phyloP scores from a whole-genome alignment of 2,329 filamentous ascomycete genomes.

The Furcasterigmium sp. region DNA sequence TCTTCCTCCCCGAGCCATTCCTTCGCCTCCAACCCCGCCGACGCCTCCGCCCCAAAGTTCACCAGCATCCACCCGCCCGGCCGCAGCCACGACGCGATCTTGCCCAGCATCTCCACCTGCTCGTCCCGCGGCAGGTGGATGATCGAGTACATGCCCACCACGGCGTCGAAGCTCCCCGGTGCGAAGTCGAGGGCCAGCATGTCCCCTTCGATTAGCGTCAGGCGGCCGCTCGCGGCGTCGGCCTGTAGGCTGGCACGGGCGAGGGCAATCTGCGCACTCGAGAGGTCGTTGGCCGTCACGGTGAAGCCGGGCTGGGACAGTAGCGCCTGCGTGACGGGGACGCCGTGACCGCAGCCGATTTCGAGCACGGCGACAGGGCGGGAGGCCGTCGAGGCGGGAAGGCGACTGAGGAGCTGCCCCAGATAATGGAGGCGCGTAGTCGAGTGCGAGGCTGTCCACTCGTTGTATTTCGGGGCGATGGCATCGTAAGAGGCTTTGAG shows the following conservation, averaged over 20 bases:
- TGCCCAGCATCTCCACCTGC: conserved; percentile 38
- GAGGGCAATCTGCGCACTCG: conserved; percentile 28
- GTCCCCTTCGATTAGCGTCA: conserved; percentile 28
- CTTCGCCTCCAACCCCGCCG: conserved; percentile 21
- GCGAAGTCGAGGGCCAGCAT: conserved; percentile 29
- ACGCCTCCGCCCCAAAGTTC: conserved; percentile 32
- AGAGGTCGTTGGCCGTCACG: conserved; percentile 36
- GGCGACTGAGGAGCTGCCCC: conserved; percentile 20
- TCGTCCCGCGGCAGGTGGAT: conserved; percentile 49
- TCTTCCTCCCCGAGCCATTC: conserved; percentile 30
- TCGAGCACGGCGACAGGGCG: conserved; percentile 25
- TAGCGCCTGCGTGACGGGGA: conserved; percentile 28
- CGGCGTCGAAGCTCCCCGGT: conserved; percentile 34
- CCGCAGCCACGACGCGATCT: conserved; percentile 42
- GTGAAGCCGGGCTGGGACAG: conserved; percentile 17
- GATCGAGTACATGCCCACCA: conserved; percentile 48
- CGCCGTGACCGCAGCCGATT: conserved; percentile 35
- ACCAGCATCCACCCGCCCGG: conserved; percentile 44
- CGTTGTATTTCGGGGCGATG: conserved; percentile 32
- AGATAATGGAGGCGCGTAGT: conserved; percentile 26
- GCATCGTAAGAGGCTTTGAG: conserved; percentile 31
- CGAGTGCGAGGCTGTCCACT: conserved; percentile 28
- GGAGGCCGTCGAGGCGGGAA: conserved; percentile 11
- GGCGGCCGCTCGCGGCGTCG: conserved; percentile 7
- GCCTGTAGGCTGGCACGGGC: conserved; percentile 9